Evolutionary conservation across 441 rosid genomes (phyloP), one percentile per base, ranked within the genome.

Genomic region (Gossypium lobatum): DNA sequence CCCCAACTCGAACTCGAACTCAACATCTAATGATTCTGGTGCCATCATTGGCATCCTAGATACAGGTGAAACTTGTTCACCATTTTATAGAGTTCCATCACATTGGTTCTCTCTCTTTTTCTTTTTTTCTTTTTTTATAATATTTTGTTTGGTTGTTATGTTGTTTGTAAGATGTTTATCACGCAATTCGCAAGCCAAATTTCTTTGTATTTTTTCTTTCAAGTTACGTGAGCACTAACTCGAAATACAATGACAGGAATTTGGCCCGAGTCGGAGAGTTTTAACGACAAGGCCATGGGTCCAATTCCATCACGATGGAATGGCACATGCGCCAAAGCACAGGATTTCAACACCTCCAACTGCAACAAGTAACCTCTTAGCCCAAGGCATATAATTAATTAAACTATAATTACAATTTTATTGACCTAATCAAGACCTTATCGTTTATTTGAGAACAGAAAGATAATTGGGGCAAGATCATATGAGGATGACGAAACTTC

Each of bases 231-330:
- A 63, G 23, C 26, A 18, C 68, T 64, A 64, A 64, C 52, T 2
- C 23, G 57, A 7, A 64, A 54, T 54, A 67, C 60, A 62, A 42
- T 2, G 9, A 9, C 59, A 87, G 90, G 92, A 31, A 85, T 87
- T 59, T 87, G 89, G 89, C 93, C 91, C 16, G 93, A 88, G 80
- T 80, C 91, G 5, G 82, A 79, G 70, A 88, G 93, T 75, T 88
- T 88, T 60, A 71, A 52, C 58, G 93, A 88, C 79, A 80, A 83
- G 57, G 88, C 76, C 64, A 79, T 88, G 82, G 89, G 83, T 34
- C 81, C 82, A 25, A 61, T 88, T 50, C 93, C 93, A 0, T 6
- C 79, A 70, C 28, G 85, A 60, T 88, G 93, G 93, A 85, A 80
- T 37, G 93, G 91, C 60, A 80, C 79, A 11, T 88, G 93, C 80